phyloP scores from a whole-genome alignment of 768 basidiomycete genomes.

The Lactifluus echinatus region DNA sequence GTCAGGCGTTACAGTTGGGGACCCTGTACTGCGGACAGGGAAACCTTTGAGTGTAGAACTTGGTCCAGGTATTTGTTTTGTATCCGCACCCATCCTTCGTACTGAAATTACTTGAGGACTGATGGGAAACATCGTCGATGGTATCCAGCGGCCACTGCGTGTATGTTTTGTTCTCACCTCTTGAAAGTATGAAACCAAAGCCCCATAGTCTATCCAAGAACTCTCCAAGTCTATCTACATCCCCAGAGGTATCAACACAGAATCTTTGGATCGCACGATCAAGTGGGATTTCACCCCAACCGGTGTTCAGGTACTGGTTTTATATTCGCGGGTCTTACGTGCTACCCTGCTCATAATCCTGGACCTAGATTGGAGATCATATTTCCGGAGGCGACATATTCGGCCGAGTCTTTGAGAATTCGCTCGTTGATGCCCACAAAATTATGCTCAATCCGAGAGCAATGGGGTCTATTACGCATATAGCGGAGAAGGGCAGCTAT shows the following conservation, averaged over 20 bases:
- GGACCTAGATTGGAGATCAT: conserved; percentile 80
- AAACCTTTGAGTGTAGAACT: conserved; percentile 97
- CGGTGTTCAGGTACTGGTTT: conserved; percentile 53
- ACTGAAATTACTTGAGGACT: conserved; percentile 47
- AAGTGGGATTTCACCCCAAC: conserved; percentile 94
- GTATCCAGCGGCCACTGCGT: conserved; percentile 87
- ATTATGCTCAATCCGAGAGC: conserved; percentile 93
- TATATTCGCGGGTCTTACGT: background rate
- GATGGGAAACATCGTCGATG: conserved; percentile 99
- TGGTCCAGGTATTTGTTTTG: conserved; percentile 67
- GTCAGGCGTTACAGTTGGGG: conserved; percentile 96
- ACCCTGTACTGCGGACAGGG: conserved; percentile 94
- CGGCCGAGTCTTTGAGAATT: conserved; percentile 94
- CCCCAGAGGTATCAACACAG: conserved; percentile 96
- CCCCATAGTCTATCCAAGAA: conserved; percentile 75
- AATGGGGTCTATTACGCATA: conserved; percentile 87
- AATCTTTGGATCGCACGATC: conserved; percentile 78
- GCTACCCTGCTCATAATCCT: background rate
- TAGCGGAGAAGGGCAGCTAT: conserved; percentile 93
- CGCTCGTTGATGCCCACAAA: conserved; percentile 92
- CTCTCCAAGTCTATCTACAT: conserved; percentile 99
- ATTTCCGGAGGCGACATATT: conserved; percentile 96
- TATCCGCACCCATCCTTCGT: background rate
- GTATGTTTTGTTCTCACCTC: conserved; percentile 36
- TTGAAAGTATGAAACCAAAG: conserved; percentile 3